A percentile compares a stretch with the other conserved stretches of the same genome.
Conservation (phyloP, 257 asterid genomes). For the Solanum commersonii region DNA sequence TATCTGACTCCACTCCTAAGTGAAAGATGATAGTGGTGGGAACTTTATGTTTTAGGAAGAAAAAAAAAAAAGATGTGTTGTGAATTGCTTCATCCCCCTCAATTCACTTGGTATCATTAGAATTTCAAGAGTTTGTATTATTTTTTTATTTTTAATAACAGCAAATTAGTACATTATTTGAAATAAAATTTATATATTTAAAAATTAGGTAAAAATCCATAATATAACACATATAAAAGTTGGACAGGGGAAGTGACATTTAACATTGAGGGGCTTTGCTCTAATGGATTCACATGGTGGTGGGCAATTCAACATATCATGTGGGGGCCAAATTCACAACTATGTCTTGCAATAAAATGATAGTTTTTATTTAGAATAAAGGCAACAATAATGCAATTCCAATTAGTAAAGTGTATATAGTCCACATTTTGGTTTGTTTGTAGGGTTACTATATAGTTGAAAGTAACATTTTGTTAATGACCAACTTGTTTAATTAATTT, state of each 20-base stretch:
- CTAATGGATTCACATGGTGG: constrained; percentile 8
- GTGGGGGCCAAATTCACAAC: constrained; percentile 4
- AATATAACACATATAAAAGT: no score
- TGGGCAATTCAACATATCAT: neutral
- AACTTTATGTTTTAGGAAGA: neutral
- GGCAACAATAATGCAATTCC: neutral
- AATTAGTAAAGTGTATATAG: neutral
- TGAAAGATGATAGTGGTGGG: neutral
- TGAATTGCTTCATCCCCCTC: neutral
- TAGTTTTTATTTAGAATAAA: neutral
- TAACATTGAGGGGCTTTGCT: neutral
- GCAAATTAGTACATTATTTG: neutral
- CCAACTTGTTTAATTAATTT: neutral
- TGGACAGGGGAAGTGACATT: neutral
- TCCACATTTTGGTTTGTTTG: neutral
- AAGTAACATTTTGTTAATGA: neutral
- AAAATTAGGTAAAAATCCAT: neutral
- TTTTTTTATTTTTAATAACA: neutral
- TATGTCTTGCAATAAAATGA: neutral
- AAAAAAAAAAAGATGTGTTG: neutral
- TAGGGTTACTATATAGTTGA: neutral
- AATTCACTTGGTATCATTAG: neutral
- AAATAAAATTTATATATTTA: neutral
- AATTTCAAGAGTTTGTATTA: neutral
- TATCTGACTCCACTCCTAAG: neutral